A percentile compares a stretch with the other conserved stretches of the same genome.
Conservation (phyloP, 257 asterid genomes). For the Catharanthus roseus region DNA sequence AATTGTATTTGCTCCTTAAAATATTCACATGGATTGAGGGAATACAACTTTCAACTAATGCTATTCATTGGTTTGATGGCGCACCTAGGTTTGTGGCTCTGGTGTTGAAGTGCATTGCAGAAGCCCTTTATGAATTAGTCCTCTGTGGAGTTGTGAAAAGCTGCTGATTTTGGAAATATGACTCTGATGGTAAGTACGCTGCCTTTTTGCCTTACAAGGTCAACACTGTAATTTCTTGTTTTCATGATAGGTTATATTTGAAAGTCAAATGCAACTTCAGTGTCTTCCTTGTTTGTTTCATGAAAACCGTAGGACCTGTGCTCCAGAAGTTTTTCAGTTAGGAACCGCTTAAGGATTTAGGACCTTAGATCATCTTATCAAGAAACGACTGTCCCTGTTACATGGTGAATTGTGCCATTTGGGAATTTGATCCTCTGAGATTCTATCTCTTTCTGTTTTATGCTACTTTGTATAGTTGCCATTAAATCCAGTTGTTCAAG, state of each 20-base stretch:
- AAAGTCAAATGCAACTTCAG: neutral
- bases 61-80: neutral
- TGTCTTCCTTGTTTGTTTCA: neutral
- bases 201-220: neutral
- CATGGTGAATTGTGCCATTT: neutral
- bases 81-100: neutral
- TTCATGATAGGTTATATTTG: neutral
- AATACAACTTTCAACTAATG: neutral
- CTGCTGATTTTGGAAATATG: neutral
- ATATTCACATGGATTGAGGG: neutral
- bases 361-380: neutral
- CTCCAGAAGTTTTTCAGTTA: neutral
- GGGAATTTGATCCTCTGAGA: neutral
- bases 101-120: neutral
- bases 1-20: neutral
- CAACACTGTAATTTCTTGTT: neutral
- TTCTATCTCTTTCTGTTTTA: neutral
- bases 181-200: neutral
- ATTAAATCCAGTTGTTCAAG: neutral
- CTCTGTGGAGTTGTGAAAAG: neutral
- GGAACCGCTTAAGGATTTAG: neutral
- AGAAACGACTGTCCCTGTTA: neutral
- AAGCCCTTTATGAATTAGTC: neutral
- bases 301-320: neutral
- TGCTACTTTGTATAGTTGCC: neutral